Evolutionary conservation across 2,329 filamentous ascomycete genomes (phyloP).

Genomic region (Colletotrichum sp.): DNA sequence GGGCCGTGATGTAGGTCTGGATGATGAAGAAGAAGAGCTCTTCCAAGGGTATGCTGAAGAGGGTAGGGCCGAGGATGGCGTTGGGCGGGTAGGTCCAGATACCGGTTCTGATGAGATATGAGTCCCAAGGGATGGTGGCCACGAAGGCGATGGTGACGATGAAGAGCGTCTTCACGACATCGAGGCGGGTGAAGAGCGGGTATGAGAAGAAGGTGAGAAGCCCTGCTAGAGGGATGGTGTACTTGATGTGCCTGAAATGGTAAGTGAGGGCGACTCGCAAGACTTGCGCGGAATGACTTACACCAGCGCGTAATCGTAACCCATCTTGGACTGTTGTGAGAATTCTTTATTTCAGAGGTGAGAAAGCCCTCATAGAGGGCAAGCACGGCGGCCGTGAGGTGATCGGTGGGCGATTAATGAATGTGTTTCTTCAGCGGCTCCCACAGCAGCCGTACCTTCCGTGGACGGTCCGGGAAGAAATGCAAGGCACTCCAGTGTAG

Average conservation of each 20-base stretch:
- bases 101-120: constrained; percentile 69
- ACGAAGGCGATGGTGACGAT: constrained; percentile 67
- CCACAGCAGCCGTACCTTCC: not conserved
- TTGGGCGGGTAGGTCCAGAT: constrained; percentile 76
- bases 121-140: constrained; percentile 78
- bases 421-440: not conserved
- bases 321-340: constrained; percentile 45
- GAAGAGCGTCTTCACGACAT: constrained; percentile 66
- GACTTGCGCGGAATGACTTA: constrained; percentile 39
- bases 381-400: not conserved
- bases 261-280: not conserved
- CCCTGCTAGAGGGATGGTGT: constrained; percentile 68
- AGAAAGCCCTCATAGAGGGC: not conserved
- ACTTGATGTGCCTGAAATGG: constrained; percentile 62
- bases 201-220: constrained; percentile 62
- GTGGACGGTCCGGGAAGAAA: not conserved
- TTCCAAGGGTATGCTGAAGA: constrained; percentile 71
- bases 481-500: not conserved
- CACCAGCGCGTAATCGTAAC: constrained; percentile 67
- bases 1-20: constrained; percentile 75
- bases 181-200: constrained; percentile 66
- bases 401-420: not conserved
- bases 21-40: constrained; percentile 81
- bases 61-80: constrained; percentile 65
- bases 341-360: not conserved